Percentiles rank a stretch among this genome's conserved stretches.
phyloP scores from a whole-genome alignment of 257 asterid species.

The Cordia subcordata region DNA sequence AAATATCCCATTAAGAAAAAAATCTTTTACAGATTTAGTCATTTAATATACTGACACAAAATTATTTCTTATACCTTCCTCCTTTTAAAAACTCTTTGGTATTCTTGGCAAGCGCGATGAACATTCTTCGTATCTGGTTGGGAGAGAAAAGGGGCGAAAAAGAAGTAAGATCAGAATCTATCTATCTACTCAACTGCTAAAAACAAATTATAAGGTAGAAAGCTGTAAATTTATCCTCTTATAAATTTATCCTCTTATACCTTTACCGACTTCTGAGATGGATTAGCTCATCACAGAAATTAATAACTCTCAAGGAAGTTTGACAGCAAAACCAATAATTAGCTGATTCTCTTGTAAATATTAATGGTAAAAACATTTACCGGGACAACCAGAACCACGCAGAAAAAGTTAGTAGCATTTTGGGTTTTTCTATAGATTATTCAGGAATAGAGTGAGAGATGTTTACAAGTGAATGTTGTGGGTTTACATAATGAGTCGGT shows the following conservation, averaged over 20 bases:
- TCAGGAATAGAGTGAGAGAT: too few relatives aligned
- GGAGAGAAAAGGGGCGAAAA: conserved; percentile 11
- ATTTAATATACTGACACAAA: not conserved
- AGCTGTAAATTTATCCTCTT: too few relatives aligned
- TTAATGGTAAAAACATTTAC: not conserved
- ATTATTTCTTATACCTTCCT: conserved; percentile 55
- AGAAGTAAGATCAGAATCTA: conserved; percentile 17
- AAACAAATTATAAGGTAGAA: not conserved
- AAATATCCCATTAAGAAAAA: conserved; percentile 13
- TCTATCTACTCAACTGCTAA: not conserved
- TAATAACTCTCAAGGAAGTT: not conserved
- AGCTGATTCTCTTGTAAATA: not conserved
- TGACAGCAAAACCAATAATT: not conserved
- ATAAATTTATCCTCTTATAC: too few relatives aligned
- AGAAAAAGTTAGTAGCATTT: not conserved
- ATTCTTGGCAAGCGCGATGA: conserved; percentile 35
- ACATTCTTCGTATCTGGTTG: conserved; percentile 54
- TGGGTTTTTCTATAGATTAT: not conserved
- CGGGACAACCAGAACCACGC: not conserved
- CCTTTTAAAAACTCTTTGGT: conserved; percentile 39
- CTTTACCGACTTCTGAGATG: too few relatives aligned
- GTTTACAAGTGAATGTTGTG: too few relatives aligned
- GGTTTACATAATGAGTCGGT: too few relatives aligned
- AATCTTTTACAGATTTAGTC: not conserved
- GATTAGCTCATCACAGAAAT: not conserved